Conservation (phyloP, 192 early-diverging fungal genomes). For the Coemansia sp. region DNA sequence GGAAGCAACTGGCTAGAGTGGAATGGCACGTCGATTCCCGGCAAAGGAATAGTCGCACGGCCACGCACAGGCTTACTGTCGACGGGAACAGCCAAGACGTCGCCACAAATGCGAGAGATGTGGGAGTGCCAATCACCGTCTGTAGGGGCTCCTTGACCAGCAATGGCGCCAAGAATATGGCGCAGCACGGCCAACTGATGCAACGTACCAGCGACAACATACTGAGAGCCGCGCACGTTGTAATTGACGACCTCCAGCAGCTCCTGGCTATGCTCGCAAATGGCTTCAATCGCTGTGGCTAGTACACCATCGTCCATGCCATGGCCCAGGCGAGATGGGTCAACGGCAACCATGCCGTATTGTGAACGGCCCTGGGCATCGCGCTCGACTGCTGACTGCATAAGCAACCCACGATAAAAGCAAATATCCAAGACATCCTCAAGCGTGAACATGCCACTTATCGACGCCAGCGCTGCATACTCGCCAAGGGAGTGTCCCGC, state of each 20-base stretch:
- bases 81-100: slow-evolving; percentile 58
- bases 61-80: slow-evolving; percentile 72
- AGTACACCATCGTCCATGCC: slow-evolving; percentile 75
- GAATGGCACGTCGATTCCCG: slow-evolving; percentile 95
- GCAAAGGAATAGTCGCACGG: slow-evolving; percentile 79
- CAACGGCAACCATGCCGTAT: slow-evolving; percentile 93
- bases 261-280: slow-evolving; percentile 68
- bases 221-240: slow-evolving; percentile 94
- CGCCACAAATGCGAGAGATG: slow-evolving; percentile 65
- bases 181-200: slow-evolving; percentile 74
- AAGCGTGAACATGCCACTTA: slow-evolving; percentile 75
- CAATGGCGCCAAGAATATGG: slow-evolving; percentile 78
- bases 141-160: slow-evolving; percentile 58
- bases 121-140: slow-evolving; percentile 82
- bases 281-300: slow-evolving; percentile 61
- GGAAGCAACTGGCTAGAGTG: slow-evolving; percentile 75
- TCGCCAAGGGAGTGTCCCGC: slow-evolving; percentile 95
- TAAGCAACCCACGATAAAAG: slow-evolving; percentile 94
- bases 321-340: slow-evolving; percentile 76
- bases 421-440: slow-evolving; percentile 82
- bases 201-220: slow-evolving; percentile 83
- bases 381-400: slow-evolving; percentile 89
- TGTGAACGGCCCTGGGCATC: slow-evolving; percentile 75
- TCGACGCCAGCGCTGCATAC: slow-evolving; percentile 78
- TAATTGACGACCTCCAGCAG: slow-evolving; percentile 91